Evolutionary conservation across 495 filamentous ascomycete genomes (phyloP).

Genomic region (Hypoxylon crocopeplum): DNA sequence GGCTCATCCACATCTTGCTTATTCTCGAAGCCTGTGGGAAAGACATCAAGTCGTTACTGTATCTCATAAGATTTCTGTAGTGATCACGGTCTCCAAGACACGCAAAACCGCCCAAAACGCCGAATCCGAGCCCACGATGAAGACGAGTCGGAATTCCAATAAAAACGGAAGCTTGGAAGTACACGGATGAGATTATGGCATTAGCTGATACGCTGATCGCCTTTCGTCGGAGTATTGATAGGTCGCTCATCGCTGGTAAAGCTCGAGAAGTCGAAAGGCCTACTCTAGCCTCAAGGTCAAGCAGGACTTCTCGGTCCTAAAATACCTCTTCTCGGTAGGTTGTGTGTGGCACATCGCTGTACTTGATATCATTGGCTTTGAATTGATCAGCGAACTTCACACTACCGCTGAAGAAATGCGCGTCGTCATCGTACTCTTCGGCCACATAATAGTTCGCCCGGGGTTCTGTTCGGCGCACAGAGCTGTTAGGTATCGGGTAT

Average conservation of each 20-base stretch:
- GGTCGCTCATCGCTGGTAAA: neutral
- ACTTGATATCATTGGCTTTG: conserved; percentile 16
- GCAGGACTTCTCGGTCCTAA: neutral
- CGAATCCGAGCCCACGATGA: conserved; percentile 18
- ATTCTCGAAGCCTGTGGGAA: conserved; percentile 11
- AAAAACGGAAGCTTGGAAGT: conserved; percentile 20
- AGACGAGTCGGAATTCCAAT: neutral
- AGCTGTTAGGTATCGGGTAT: conserved; percentile 34
- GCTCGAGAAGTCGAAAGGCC: neutral
- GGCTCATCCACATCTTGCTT: conserved; percentile 19
- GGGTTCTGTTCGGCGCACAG: conserved; percentile 23
- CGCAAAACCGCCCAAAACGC: conserved; percentile 30
- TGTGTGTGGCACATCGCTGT: conserved; percentile 16
- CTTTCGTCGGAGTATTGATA: neutral
- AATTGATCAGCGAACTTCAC: conserved; percentile 25
- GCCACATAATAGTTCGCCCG: conserved; percentile 17
- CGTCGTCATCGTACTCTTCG: conserved; percentile 30
- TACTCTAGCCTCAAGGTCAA: neutral
- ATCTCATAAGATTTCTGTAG: conserved; percentile 38
- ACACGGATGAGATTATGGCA: conserved; percentile 16
- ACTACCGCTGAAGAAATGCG: conserved; percentile 31
- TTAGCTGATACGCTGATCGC: neutral
- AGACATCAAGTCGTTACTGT: conserved; percentile 44
- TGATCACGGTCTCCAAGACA: conserved; percentile 18
- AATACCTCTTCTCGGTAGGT: conserved; percentile 11